A percentile compares a stretch with the other conserved stretches of the same genome.
Conservation (phyloP, 441 rosid genomes). For the Biscutella laevigata region DNA sequence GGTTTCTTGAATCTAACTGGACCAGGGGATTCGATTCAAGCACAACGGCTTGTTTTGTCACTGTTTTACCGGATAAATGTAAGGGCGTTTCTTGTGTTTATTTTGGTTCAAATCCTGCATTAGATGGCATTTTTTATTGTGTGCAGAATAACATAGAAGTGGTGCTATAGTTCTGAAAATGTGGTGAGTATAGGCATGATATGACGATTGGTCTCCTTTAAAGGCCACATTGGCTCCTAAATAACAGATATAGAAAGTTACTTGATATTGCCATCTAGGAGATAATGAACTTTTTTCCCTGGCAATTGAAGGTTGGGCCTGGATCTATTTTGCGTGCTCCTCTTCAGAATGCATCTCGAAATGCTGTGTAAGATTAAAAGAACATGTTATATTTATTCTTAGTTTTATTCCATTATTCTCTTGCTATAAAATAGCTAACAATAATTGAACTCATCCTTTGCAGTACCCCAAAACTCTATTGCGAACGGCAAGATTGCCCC, state of each 20-base stretch:
- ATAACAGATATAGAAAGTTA: not conserved
- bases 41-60: slow-evolving; percentile 84
- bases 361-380: slow-evolving; percentile 85
- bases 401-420: not conserved
- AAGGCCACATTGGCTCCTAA: not conserved
- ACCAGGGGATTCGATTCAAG: slow-evolving; percentile 81
- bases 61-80: slow-evolving; percentile 81
- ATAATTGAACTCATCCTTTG: slow-evolving; percentile 9
- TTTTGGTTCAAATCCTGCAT: too few species aligned
- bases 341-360: slow-evolving; percentile 59
- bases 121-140: too few species aligned
- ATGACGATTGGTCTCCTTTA: not conserved
- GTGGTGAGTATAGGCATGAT: not conserved
- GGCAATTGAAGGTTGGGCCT: slow-evolving; percentile 64
- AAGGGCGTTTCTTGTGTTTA: slow-evolving; percentile 33
- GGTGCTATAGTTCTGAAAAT: not conserved
- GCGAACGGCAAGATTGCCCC: slow-evolving; percentile 72
- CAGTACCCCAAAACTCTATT: slow-evolving; percentile 80
- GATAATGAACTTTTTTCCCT: not conserved
- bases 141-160: too few species aligned
- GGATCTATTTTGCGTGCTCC: slow-evolving; percentile 91
- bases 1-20: slow-evolving; percentile 90
- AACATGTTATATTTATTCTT: too few species aligned
- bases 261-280: not conserved
- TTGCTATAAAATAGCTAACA: not conserved